Evolutionary conservation across 305 asterid genomes (phyloP).

Genomic region (Solanum hybrid): DNA sequence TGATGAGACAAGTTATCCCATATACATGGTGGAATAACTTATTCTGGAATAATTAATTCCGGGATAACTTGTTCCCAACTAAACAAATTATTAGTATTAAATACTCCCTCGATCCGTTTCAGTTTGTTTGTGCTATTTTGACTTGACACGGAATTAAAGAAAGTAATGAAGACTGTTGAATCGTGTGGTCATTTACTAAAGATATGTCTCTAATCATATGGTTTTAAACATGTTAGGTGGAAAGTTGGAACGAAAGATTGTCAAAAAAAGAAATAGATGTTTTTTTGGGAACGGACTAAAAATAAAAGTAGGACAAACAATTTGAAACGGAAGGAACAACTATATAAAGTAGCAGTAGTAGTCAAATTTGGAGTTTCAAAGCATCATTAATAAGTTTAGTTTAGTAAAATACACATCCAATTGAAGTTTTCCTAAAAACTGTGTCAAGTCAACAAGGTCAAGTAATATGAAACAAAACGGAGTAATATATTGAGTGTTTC

Average conservation of each 20-base stretch:
- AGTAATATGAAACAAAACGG: background rate
- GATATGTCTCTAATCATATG: background rate
- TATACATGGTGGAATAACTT: background rate
- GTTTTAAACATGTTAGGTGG: background rate
- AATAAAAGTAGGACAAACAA: background rate
- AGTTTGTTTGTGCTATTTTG: background rate
- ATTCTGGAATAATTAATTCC: background rate
- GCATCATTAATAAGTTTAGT: background rate
- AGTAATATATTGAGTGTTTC: background rate
- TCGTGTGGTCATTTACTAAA: background rate
- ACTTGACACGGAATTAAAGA: background rate
- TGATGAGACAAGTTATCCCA: background rate
- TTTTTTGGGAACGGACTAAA: background rate
- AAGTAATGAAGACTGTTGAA: background rate
- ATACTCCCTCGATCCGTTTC: background rate
- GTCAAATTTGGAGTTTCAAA: background rate
- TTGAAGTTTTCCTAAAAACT: background rate
- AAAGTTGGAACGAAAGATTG: background rate
- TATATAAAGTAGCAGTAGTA: background rate
- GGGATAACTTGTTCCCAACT: background rate
- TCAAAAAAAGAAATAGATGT: background rate
- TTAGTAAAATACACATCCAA: background rate
- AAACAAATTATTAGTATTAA: background rate
- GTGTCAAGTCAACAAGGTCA: background rate
- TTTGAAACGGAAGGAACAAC: background rate